A percentile compares a stretch with the other conserved stretches of the same genome.
Conservation (phyloP, 169 alveolate species). For the Plasmodium ovale region DNA sequence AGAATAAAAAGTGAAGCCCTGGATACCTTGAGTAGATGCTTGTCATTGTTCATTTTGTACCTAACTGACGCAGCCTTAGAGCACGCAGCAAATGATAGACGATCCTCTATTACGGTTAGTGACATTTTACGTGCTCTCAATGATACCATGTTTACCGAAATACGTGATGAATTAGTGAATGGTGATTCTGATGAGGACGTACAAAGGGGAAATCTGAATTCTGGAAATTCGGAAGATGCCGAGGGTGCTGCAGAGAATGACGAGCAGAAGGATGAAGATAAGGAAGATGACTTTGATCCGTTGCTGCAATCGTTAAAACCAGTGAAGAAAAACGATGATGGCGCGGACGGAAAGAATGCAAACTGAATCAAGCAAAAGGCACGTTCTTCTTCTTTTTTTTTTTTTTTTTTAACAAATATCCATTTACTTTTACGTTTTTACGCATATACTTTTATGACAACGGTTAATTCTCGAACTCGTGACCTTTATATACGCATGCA, state of each 20-base stretch:
- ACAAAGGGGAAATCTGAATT: conserved; percentile 22
- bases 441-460: too few species aligned
- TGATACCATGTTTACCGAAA: conserved; percentile 60
- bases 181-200: conserved; percentile 49
- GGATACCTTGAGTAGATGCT: conserved; percentile 34
- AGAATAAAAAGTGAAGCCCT: conserved; percentile 51
- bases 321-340: too few species aligned
- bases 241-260: not conserved
- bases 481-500: not conserved
- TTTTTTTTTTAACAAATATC: too few species aligned
- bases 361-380: too few species aligned
- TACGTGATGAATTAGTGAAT: conserved; percentile 49
- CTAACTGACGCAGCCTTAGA: conserved; percentile 72
- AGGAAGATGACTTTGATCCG: conserved; percentile 58
- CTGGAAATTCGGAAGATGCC: not conserved
- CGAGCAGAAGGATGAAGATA: not conserved
- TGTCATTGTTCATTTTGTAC: conserved; percentile 62
- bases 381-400: too few species aligned
- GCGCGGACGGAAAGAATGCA: too few species aligned
- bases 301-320: conserved; percentile 56
- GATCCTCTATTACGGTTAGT: conserved; percentile 25
- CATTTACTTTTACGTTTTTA: too few species aligned
- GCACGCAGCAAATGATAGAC: conserved; percentile 60
- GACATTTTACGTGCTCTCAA: conserved; percentile 59
- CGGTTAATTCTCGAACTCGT: too few species aligned